Percentiles rank a stretch among this genome's conserved stretches.
These are phyloP conservation scores for Corymbia maculata DNA, from an alignment of 345 rosid species.

Conservation along the genomic window DNA sequence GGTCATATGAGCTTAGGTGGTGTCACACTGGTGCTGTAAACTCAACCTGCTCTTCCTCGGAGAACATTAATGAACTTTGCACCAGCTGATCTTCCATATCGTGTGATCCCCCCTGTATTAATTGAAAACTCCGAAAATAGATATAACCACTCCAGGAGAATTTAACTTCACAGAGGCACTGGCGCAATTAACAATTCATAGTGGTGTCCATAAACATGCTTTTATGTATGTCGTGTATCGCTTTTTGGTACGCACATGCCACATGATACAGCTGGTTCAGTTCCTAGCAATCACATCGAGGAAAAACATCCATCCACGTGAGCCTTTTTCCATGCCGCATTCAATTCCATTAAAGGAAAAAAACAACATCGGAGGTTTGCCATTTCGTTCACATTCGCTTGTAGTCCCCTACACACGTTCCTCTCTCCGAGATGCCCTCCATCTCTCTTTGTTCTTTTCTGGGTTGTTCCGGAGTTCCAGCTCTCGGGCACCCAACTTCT, in stretches of 20 bases:
- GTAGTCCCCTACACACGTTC: neutral
- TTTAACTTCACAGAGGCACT: neutral
- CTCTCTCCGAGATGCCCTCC: neutral
- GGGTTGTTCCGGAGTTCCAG: neutral
- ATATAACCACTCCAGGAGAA: neutral
- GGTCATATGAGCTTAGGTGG: neutral
- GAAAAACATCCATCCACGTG: neutral
- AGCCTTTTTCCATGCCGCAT: neutral
- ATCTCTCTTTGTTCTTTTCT: neutral
- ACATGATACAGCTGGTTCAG: neutral
- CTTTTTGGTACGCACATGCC: neutral
- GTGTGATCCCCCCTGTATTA: neutral
- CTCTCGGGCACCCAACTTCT: neutral
- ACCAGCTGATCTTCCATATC: neutral
- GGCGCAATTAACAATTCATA: neutral
- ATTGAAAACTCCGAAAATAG: neutral
- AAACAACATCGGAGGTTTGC: neutral
- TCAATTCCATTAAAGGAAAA: neutral
- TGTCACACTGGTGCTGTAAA: neutral
- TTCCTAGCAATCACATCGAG: neutral
- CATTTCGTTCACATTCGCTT: neutral
- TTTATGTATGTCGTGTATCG: neutral
- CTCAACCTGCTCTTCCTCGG: neutral
- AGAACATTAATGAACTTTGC: neutral
- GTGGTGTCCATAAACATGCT: neutral